Evolutionary conservation across 1,284 basidiomycete genomes (phyloP).

Genomic region (Cryptococcus floricola): DNA sequence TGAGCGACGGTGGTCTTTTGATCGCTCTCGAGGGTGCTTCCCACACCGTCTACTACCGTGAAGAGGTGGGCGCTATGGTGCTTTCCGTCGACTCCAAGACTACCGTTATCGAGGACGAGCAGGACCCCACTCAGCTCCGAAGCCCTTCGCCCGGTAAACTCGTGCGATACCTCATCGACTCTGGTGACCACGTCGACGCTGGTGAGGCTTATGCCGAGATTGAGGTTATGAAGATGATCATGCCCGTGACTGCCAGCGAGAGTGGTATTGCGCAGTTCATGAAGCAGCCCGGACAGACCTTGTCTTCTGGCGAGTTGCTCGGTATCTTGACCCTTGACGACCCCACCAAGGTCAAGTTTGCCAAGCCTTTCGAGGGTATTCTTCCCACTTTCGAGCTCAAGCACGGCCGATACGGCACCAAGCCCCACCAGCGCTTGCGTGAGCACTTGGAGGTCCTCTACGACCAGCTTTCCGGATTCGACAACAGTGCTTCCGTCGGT

Average conservation of each 20-base stretch:
- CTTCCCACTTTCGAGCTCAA: constrained; percentile 82
- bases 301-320: constrained; percentile 96
- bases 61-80: constrained; percentile 92
- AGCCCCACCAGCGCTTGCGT: constrained; percentile 82
- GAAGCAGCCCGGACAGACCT: constrained; percentile 94
- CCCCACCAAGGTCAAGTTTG: constrained; percentile 93
- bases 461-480: constrained; percentile 92
- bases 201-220: constrained; percentile 98
- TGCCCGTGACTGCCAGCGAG: constrained; percentile 94
- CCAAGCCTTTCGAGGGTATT: constrained; percentile 94
- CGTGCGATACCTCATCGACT: constrained; percentile 90
- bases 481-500: constrained; percentile 63
- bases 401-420: constrained; percentile 74
- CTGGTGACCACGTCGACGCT: constrained; percentile 92
- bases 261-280: constrained; percentile 95
- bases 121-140: constrained; percentile 95
- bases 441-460: constrained; percentile 74
- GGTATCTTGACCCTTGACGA: constrained; percentile 97
- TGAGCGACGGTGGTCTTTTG: constrained; percentile 93
- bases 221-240: constrained; percentile 99
- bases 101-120: constrained; percentile 98
- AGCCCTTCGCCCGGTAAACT: constrained; percentile 97
- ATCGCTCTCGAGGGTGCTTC: constrained; percentile 88
- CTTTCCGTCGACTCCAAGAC: constrained; percentile 96
- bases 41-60: constrained; percentile 97